phyloP scores from a whole-genome alignment of 805 yeast genomes.

The Yamadazyma insecticola region DNA sequence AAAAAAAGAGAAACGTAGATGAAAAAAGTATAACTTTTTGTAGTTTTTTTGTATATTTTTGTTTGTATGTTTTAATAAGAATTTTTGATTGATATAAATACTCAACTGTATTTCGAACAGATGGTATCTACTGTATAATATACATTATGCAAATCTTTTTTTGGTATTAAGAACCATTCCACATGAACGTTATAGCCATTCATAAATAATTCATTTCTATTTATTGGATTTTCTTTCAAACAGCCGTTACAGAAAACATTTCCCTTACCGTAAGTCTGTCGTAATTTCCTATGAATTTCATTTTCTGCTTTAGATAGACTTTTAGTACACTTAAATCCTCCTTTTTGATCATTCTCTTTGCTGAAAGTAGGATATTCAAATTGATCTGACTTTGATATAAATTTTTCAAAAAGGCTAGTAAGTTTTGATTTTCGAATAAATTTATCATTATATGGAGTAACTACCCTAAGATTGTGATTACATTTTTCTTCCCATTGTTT shows the following conservation, averaged over 20 bases:
- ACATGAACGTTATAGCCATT: conserved; percentile 36
- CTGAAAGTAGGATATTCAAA: conserved; percentile 1
- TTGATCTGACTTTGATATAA: conserved; percentile 2
- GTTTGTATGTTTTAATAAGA: neutral
- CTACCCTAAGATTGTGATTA: conserved; percentile 37
- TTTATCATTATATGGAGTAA: conserved; percentile 26
- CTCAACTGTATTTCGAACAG: conserved; percentile 3
- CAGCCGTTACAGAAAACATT: conserved; percentile 48
- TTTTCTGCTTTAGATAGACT: conserved; percentile 36
- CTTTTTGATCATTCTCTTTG: conserved; percentile 12
- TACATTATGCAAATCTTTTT: conserved; percentile 29
- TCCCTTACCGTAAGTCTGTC: conserved; percentile 43
- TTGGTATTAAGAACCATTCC: conserved; percentile 57
- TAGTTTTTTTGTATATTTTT: no score
- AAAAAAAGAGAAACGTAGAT: neutral
- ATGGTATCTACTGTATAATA: conserved; percentile 26
- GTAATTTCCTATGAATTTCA: conserved; percentile 35
- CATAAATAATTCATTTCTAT: conserved; percentile 3
- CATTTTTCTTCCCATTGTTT: conserved; percentile 53
- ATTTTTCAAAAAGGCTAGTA: conserved; percentile 4
- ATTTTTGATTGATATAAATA: neutral
- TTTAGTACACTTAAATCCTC: conserved; percentile 35
- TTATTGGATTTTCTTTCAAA: conserved; percentile 4
- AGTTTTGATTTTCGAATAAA: conserved; percentile 1
- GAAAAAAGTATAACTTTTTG: neutral